Percentiles rank a stretch among this genome's conserved stretches.
These are phyloP conservation scores for Hirsutella minnesotensis DNA, from an alignment of 2,329 filamentous ascomycete species.

Conservation along the genomic window DNA sequence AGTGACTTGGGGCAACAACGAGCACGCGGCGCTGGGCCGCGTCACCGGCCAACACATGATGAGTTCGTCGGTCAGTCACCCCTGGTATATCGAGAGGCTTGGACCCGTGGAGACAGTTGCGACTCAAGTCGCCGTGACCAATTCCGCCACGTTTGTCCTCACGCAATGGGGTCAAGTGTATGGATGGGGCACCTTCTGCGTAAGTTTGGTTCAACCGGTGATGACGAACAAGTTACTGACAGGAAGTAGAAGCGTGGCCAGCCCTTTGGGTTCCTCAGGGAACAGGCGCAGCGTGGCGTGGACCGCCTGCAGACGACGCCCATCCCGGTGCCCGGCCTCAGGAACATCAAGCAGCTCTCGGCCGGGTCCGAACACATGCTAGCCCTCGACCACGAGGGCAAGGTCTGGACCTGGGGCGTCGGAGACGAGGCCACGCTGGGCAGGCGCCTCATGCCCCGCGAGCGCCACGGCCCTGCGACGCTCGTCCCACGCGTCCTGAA, in stretches of 20 bases:
- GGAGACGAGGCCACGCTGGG: slow-evolving; percentile 35
- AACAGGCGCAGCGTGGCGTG: background rate
- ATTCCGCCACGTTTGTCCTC: slow-evolving; percentile 57
- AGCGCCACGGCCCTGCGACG: slow-evolving; percentile 24
- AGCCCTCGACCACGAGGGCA: slow-evolving; percentile 44
- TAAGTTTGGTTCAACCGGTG: slow-evolving; percentile 24
- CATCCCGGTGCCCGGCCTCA: slow-evolving; percentile 38
- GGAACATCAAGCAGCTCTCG: slow-evolving; percentile 46
- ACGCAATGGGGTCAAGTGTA: slow-evolving; percentile 57
- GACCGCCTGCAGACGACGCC: slow-evolving; percentile 18
- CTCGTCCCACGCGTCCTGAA: slow-evolving; percentile 28
- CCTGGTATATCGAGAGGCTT: too few relatives aligned
- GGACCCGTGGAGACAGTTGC: too few relatives aligned
- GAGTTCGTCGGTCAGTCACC: too few relatives aligned
- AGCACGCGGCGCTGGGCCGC: slow-evolving; percentile 51
- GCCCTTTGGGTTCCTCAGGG: background rate
- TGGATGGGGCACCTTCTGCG: slow-evolving; percentile 61
- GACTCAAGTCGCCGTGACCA: slow-evolving; percentile 47
- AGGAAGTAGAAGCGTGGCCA: background rate
- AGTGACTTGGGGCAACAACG: slow-evolving; percentile 56
- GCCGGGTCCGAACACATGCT: slow-evolving; percentile 56
- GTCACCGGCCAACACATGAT: slow-evolving; percentile 34
- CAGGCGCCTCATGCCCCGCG: slow-evolving; percentile 37
- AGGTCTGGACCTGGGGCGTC: slow-evolving; percentile 10
- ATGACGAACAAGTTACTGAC: slow-evolving; percentile 14